Conservation (phyloP, 2,329 filamentous ascomycete species). For the Akanthomyces uredinophilus region DNA sequence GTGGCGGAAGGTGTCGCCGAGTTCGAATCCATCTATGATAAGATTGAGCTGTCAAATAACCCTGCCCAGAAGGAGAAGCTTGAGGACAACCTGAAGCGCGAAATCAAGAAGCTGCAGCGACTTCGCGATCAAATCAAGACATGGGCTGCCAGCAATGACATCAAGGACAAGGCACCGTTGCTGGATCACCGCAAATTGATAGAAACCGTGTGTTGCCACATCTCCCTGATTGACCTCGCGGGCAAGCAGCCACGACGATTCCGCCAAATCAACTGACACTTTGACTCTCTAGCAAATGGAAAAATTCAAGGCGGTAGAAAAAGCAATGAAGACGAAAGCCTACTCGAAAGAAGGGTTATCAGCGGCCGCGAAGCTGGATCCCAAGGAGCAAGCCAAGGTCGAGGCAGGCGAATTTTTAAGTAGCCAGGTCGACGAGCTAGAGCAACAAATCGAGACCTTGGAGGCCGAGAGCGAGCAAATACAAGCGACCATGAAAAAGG, state of each 20-base stretch:
- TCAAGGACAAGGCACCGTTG: constrained; percentile 97
- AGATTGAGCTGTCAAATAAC: constrained; percentile 90
- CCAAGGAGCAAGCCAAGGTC: constrained; percentile 93
- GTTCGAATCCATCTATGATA: constrained; percentile 95
- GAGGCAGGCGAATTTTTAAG: constrained; percentile 84
- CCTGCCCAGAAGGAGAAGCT: constrained; percentile 96
- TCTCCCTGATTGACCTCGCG: neutral
- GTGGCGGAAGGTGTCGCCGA: constrained; percentile 86
- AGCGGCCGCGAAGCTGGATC: constrained; percentile 86
- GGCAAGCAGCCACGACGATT: neutral
- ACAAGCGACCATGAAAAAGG: constrained; percentile 88
- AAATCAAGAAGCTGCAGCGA: constrained; percentile 99
- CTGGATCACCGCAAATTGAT: constrained; percentile 93
- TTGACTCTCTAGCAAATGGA: constrained; percentile 78
- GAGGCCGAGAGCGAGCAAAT: constrained; percentile 86
- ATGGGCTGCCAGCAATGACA: constrained; percentile 97
- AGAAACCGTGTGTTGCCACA: constrained; percentile 69
- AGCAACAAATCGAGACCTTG: constrained; percentile 85
- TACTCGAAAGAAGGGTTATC: constrained; percentile 97
- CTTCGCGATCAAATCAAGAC: constrained; percentile 98
- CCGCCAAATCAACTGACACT: constrained; percentile 14
- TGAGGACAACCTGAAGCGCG: constrained; percentile 95
- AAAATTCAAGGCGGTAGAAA: constrained; percentile 99
- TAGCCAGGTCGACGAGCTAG: constrained; percentile 84
- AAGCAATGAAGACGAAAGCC: constrained; percentile 99